Evolutionary conservation across 2,329 filamentous ascomycete species (phyloP).

Genomic region (Penicillium oxalicum): DNA sequence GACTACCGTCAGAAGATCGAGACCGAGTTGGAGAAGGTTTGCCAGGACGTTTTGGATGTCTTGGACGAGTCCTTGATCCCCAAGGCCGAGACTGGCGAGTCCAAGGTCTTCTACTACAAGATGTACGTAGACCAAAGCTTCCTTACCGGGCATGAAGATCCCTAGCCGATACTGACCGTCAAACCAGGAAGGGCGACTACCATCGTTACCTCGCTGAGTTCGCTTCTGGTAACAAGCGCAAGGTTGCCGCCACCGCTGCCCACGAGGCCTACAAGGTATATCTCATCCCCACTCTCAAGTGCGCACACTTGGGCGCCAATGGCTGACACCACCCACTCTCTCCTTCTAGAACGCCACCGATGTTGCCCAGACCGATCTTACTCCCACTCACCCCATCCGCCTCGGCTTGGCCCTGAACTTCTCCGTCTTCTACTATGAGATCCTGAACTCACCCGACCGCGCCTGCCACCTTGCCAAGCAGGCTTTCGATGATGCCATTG

Average conservation of each 20-base stretch:
- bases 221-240: constrained; percentile 88
- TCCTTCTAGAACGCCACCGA: constrained; percentile 73
- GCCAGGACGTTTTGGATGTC: constrained; percentile 94
- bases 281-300: not conserved
- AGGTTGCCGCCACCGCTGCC: constrained; percentile 87
- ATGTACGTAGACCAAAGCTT: constrained; percentile 56
- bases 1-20: constrained; percentile 99
- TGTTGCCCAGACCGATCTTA: constrained; percentile 94
- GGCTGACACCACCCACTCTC: not conserved
- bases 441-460: constrained; percentile 94
- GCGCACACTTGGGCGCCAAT: not conserved
- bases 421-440: constrained; percentile 99
- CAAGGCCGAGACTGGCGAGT: constrained; percentile 93
- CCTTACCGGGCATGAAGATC: constrained; percentile 28
- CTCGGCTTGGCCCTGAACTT: constrained; percentile 97
- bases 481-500: constrained; percentile 97
- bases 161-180: constrained; percentile 73
- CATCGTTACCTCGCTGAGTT: constrained; percentile 98
- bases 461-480: constrained; percentile 99
- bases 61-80: constrained; percentile 90
- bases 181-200: constrained; percentile 95
- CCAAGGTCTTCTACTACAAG: constrained; percentile 99
- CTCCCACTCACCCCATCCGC: constrained; percentile 95
- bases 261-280: constrained; percentile 96
- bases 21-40: constrained; percentile 93